Evolutionary conservation across 2,329 filamentous ascomycete genomes (phyloP), one percentile per base, ranked within the genome.

Genomic region (Stachybotrys elegans): DNA sequence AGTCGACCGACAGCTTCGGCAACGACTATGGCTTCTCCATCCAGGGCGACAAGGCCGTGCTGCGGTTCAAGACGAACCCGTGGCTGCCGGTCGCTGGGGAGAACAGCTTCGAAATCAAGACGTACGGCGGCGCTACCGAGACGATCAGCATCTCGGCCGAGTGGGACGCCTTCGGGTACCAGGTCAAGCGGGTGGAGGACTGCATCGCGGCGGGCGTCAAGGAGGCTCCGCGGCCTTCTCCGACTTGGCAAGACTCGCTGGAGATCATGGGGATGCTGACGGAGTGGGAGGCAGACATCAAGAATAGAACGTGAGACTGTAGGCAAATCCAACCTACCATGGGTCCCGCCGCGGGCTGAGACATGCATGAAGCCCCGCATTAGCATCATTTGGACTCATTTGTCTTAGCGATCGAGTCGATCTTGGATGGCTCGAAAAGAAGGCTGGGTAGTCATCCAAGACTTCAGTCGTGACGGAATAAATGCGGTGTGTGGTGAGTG

Each of bases 221-320:
- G 32, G 50, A 58, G 41, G 50, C 50, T 6, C 21, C 45, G 13
- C 46, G 54, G 6, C 56, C 56, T 2, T 55, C 56, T 22, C 54
- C 56, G 4, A 56, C 39, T 20, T 54, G 55, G 51, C 34, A 43
- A 12, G 46, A 56, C 32, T 57, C 55, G 4, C 40, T 58, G 11
- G 54, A 54, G 36, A 58, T 58, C 31, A 58, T 57, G 56, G 48
- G 44, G 3, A 21, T 58, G 16, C 36, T 58, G 40, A 57, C 53
- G 1, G 53, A 57, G 39, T 58, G 56, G 56, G 55, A 57, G 43
- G 36, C n/a, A n/a, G n/a, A n/a, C n/a, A n/a, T n/a, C n/a, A n/a
- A n/a, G n/a, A n/a, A n/a, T n/a, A n/a, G n/a, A n/a, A n/a, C n/a
- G n/a, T n/a, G n/a, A n/a, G n/a, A n/a, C n/a, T n/a, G n/a, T n/a